Base-by-base conservation (phyloP, 2,329 filamentous ascomycete genomes). In the Mycogone perniciosa region DNA sequence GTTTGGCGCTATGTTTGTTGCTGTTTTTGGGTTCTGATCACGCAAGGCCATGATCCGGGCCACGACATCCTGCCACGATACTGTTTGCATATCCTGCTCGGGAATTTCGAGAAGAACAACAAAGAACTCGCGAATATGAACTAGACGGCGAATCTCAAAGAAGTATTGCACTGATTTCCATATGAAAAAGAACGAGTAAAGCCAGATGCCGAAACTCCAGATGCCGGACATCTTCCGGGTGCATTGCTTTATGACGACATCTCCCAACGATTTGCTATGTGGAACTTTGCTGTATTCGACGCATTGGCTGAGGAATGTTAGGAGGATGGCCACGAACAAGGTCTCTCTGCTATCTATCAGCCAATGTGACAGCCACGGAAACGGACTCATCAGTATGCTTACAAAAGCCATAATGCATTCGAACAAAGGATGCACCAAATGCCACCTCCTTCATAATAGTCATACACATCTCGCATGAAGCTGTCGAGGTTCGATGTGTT, bases 1-100 rank as follows among this genome's bases (percentile, higher is more conserved):
- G 5, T 68, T 70, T 4, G 71, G 70, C 1, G 77, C 75, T 53
- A 82, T 71, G 52, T 77, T 80, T 7, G 69, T 74, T 7, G 80
- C 79, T 11, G 91, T 96, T 54, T 86, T 83, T n/a, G 91, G 83
- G 60, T 96, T 96, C 31, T 88, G 79, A 62, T 96, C 89, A 54
- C 91, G 80, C 26, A 96, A 69, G 6, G 82, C 80, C 81, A 95
- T 95, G 54, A 96, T 77, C 34, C 89, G 85, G 54, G 82, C 86
- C 26, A 96, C 90, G 29, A 96, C 80, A 57, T 93, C 86, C 63
- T 95, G 89, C 91, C 91, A 96, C 5, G 91, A 92, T 46, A 96
- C 87, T 0, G 89, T 95, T 67, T 96, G 91, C 71, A 96, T 93
- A 60, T 96, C 91, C 51, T 85, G 77, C 52, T 82, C 79, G 0